phyloP scores from a whole-genome alignment of 805 yeast genomes.

The Yarrowia sp. region DNA sequence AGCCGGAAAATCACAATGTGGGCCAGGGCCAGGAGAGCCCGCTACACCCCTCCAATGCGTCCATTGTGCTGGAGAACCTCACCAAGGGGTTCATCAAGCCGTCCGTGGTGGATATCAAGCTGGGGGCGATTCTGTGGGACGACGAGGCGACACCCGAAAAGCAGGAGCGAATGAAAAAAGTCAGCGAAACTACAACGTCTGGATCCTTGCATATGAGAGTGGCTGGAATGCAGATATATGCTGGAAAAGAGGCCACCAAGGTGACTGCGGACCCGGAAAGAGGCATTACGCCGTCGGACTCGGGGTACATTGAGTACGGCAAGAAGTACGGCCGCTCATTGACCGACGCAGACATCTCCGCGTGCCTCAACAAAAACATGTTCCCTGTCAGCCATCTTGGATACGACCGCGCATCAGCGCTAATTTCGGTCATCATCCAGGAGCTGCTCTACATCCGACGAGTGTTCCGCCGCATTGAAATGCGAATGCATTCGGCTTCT shows the following conservation, averaged over 20 bases:
- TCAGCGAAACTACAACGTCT: conserved; percentile 72
- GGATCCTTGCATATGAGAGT: conserved; percentile 73
- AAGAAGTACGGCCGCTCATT: conserved; percentile 71
- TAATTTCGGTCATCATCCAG: conserved; percentile 50
- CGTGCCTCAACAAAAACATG: conserved; percentile 15
- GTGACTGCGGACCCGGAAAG: background rate
- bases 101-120: conserved; percentile 75
- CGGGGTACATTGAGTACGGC: conserved; percentile 50
- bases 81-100: conserved; percentile 63
- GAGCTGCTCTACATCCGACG: conserved; percentile 66
- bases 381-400: conserved; percentile 28
- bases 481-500: conserved; percentile 69
- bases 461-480: conserved; percentile 59
- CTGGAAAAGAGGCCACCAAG: conserved; percentile 28
- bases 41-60: background rate
- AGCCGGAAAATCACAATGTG: background rate
- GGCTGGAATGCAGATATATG: conserved; percentile 78
- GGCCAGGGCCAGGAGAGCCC: conserved; percentile 31
- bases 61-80: conserved; percentile 63
- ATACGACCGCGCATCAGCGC: conserved; percentile 36
- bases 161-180: conserved; percentile 55
- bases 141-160: conserved; percentile 56
- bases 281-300: background rate
- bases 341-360: conserved; percentile 28
- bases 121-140: conserved; percentile 74